Evolutionary conservation across 2,329 filamentous ascomycete species (phyloP), one percentile per base, ranked within the genome.

Genomic region (Stylonectria norvegica): DNA sequence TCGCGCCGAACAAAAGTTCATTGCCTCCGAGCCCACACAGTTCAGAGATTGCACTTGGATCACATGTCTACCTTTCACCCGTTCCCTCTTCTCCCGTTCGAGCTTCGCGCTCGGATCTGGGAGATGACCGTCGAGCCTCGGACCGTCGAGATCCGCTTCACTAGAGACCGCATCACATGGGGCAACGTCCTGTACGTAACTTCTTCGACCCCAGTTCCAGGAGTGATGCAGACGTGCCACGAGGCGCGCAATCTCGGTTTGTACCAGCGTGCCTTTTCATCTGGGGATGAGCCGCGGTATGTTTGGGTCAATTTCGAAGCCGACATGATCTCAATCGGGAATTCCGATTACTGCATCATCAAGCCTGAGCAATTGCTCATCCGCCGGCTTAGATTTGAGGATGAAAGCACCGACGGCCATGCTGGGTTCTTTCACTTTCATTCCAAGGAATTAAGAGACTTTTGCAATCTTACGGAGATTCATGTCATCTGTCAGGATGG

Each of bases 81-180:
- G 14, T 47, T 47, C 19, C 6, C 37, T 4, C 41, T 25, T 8
- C 44, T 47, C 25, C 44, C 37, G 15, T 36, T 30, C 14, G 42
- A 48, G 30, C 27, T 47, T 31, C 45, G 45, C 27, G 19, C 22
- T 20, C 45, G 38, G 14, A 47, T 45, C 15, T 47, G 42, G 45
- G 38, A 33, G 25, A 34, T 40, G 39, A 33, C 36, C 6, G 23
- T 38, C 5, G 35, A 43, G 11, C 35, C 38, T 20, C 42, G 45
- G 8, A 20, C 31, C n/a, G 17, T 46, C 17, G 35, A 48, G 5
- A 12, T 48, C 20, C 43, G 27, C 19, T 31, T 35, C 19, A 35
- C 34, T 5, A 34, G 12, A 12, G 27, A 8, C 2, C 4, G 14
- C 12, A 14, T 11, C 3, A n/a, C 7, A 29, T 19, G 16, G 23